Percentiles rank a stretch among this genome's conserved stretches.
These are phyloP conservation scores for Kernera saxatilis DNA, from an alignment of 345 rosid species.

Conservation along the genomic window DNA sequence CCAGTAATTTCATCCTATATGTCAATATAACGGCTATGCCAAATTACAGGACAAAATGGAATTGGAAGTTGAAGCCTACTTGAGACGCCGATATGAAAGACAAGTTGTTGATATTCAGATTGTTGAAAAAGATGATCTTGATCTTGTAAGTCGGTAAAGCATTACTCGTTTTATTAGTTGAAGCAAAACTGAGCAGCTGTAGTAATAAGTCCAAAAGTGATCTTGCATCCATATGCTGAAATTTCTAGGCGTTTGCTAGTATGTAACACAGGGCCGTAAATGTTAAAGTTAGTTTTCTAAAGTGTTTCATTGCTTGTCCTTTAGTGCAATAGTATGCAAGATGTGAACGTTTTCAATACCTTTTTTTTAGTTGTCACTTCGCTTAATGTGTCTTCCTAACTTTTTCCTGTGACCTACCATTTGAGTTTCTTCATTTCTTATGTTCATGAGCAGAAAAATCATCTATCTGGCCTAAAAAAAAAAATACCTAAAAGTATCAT, in stretches of 20 bases:
- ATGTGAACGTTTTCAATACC: not conserved
- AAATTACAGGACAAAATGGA: conserved; percentile 56
- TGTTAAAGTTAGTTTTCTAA: not conserved
- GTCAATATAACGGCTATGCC: not conserved
- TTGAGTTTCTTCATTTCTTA: not conserved
- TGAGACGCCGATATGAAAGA: conserved; percentile 71
- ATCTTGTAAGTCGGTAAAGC: conserved; percentile 52
- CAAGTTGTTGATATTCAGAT: conserved; percentile 67
- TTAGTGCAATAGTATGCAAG: not conserved
- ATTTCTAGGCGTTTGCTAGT: not conserved
- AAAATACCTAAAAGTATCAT: conserved; percentile 62
- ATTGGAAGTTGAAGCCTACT: conserved; percentile 79
- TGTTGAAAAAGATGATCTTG: conserved; percentile 76
- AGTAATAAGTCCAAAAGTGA: not conserved
- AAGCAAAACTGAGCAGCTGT: not conserved
- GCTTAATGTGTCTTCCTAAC: not conserved
- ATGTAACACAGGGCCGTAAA: not conserved
- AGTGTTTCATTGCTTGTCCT: not conserved
- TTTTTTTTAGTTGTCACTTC: not conserved
- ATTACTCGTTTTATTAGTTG: not conserved
- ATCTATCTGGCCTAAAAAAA: conserved; percentile 77
- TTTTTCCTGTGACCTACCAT: not conserved
- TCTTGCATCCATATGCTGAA: not conserved
- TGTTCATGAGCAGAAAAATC: conserved; percentile 69
- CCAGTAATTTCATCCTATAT: not conserved